Base-by-base conservation (phyloP, 2,329 filamentous ascomycete species). In the Teratosphaeria viscida region DNA sequence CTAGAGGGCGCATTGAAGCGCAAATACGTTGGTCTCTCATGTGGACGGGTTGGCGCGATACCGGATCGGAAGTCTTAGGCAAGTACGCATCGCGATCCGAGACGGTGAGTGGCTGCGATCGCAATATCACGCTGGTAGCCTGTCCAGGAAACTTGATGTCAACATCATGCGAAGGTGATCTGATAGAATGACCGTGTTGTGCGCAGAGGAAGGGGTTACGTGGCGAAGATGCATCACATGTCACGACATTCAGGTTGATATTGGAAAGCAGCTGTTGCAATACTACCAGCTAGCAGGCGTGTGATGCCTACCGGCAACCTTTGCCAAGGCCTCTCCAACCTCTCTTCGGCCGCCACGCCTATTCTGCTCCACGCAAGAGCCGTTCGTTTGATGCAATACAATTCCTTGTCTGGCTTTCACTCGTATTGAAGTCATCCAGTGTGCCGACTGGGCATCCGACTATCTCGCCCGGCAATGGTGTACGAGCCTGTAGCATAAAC, bases 1-100 rank as follows among this genome's bases (percentile, higher is more conserved):
- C 70, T 99, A 85, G 81, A 54, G 5, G 34, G 26, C 16, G 1
- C 12, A 16, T 14, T 43, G 37, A 12, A 5, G 10, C 11, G 37
- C 16, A 12, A 12, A 43, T 14, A 43, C 12, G 37, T n/a, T 43
- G 11, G 16, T 43, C 5, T 14, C 12, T 43, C 12, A n/a, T n/a
- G 37, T 43, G 14, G 37, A 43, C 11, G 12, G 16, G 14, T 43
- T n/a, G 37, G 8, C 10, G n/a, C n/a, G 19, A 49, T n/a, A 49
- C 29, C 29, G 29, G 29, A 32, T 32, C 23, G n/a, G 43, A 47
- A 19, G 11, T 27, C 27, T 55, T 61, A 66, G 64, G 65, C 65
- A 67, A 66, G 65, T 67, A 62, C 52, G 43, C 19, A 19, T 49
- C 43, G 43, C 43, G 23, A 10, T 49, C 23, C 19, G 16, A 49